Evolutionary conservation across 345 rosid species (phyloP).

Genomic region (Salix exigua): DNA sequence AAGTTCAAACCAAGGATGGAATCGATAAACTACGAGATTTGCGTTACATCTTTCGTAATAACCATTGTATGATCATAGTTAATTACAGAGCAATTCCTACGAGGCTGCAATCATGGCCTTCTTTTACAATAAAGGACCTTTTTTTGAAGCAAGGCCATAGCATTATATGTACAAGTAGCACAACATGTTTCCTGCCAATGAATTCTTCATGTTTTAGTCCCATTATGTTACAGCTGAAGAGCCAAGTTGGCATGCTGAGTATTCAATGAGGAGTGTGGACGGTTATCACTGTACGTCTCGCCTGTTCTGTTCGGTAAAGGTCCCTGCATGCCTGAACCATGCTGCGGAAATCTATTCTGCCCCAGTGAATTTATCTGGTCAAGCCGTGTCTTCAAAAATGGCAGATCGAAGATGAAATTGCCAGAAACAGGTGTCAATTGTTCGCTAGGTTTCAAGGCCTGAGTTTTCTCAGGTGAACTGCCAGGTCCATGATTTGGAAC

Average conservation of each 20-base stretch:
- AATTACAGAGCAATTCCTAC: neutral
- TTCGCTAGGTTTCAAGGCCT: conserved; percentile 13
- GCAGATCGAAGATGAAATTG: conserved; percentile 35
- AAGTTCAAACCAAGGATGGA: neutral
- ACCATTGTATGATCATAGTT: neutral
- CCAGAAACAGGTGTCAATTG: conserved; percentile 2
- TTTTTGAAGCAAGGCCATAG: neutral
- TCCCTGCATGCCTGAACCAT: conserved; percentile 1
- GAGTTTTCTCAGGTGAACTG: conserved; percentile 1
- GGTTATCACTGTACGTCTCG: conserved; percentile 13
- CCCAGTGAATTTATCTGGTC: conserved; percentile 26
- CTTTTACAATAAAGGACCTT: neutral
- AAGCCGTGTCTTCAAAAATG: conserved; percentile 34
- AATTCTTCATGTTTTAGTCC: neutral
- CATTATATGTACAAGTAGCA: neutral
- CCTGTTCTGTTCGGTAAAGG: conserved; percentile 1
- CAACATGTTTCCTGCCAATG: no score
- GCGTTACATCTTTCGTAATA: neutral
- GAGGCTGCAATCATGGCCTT: neutral
- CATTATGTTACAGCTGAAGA: conserved; percentile 24
- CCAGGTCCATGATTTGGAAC: conserved; percentile 1
- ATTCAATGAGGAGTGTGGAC: conserved; percentile 20
- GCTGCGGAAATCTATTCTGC: conserved; percentile 8
- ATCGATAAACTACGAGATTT: neutral
- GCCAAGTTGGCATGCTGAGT: conserved; percentile 18